Conservation (phyloP, 2,329 filamentous ascomycete species). For the Fusarium pseudonygamai region DNA sequence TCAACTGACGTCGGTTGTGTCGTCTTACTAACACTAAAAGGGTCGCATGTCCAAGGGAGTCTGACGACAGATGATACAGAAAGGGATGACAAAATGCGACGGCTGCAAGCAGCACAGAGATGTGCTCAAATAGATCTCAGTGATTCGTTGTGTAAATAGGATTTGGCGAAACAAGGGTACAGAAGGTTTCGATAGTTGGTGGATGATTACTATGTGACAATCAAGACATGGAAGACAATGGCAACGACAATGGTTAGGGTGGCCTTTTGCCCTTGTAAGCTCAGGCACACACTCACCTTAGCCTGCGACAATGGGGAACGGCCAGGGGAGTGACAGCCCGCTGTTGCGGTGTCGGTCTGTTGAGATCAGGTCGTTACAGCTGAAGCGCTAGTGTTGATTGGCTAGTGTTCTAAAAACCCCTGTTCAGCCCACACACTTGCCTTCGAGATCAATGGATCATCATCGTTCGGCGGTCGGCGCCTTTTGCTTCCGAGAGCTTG, state of each 20-base stretch:
- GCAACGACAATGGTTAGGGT: conserved; percentile 37
- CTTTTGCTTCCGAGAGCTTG: conserved; percentile 33
- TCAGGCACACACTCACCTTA: conserved; percentile 19
- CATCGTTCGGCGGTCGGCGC: conserved; percentile 33
- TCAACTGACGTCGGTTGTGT: conserved; percentile 36
- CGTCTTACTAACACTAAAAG: conserved; percentile 36
- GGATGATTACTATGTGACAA: conserved; percentile 21
- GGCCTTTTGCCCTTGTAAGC: conserved; percentile 37
- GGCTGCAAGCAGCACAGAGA: neutral
- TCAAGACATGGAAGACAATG: neutral
- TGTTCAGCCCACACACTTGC: neutral
- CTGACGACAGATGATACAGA: neutral
- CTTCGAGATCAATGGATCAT: neutral
- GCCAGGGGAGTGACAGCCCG: neutral
- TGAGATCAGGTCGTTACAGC: neutral
- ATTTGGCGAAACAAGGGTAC: conserved; percentile 1
- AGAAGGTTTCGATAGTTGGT: conserved; percentile 16
- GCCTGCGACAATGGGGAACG: conserved; percentile 16
- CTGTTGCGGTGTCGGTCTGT: conserved; percentile 33
- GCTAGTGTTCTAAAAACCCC: neutral
- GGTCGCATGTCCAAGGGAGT: conserved; percentile 34
- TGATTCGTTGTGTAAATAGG: neutral
- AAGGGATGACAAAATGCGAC: neutral
- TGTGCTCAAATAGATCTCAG: neutral
- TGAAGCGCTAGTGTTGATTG: conserved; percentile 16